A percentile compares a stretch with the other conserved stretches of the same genome.
These are phyloP conservation scores for Jasminum sambac DNA, from an alignment of 257 asterid species.

Conservation along the genomic window DNA sequence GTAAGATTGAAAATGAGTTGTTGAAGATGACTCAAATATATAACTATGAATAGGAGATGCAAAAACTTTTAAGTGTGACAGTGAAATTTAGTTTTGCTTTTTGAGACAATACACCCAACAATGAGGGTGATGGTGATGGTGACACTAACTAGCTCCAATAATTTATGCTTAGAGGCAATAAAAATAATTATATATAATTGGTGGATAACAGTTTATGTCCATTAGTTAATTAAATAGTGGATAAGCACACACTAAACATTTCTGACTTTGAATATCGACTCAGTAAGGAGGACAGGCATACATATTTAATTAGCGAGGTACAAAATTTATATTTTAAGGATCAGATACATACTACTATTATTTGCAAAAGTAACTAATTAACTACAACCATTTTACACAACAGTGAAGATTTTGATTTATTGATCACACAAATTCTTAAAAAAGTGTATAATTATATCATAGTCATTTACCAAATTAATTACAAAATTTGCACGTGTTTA, in stretches of 20 bases:
- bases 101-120: slow-evolving; percentile 35
- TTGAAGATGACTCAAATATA: slow-evolving; percentile 31
- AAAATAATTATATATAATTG: not conserved
- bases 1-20: slow-evolving; percentile 29
- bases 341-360: too few relatives aligned
- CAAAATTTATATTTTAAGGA: too few relatives aligned
- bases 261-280: not conserved
- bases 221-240: not conserved
- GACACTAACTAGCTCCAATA: slow-evolving; percentile 19
- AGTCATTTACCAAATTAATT: too few relatives aligned
- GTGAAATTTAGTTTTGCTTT: slow-evolving; percentile 35
- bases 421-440: too few relatives aligned
- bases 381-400: too few relatives aligned
- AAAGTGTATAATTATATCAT: too few relatives aligned
- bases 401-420: too few relatives aligned
- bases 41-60: slow-evolving; percentile 17
- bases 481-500: not conserved
- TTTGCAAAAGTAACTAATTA: too few relatives aligned
- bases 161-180: slow-evolving; percentile 1
- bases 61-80: slow-evolving; percentile 28
- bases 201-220: not conserved
- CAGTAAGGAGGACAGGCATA: too few relatives aligned
- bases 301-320: too few relatives aligned
- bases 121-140: slow-evolving; percentile 36
- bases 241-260: slow-evolving; percentile 15